Conservation (phyloP, 2,329 filamentous ascomycete genomes). For the Aspergillus puulaauensis region DNA sequence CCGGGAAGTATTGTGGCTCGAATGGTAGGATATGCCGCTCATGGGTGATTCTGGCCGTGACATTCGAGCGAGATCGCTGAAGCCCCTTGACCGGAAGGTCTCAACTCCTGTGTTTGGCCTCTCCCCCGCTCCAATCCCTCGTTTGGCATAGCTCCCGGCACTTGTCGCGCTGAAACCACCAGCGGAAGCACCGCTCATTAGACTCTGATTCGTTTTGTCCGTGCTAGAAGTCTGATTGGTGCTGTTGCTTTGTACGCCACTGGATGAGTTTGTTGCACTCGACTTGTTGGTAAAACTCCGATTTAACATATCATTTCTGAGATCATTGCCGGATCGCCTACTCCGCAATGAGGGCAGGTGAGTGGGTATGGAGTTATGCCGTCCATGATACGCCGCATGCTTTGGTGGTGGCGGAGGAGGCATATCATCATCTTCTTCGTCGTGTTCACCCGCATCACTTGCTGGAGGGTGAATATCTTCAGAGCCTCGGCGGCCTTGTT, state of each 20-base stretch:
- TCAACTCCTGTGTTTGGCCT: conserved; percentile 48
- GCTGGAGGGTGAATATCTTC: conserved; percentile 53
- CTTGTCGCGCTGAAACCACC: conserved; percentile 92
- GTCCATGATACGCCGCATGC: conserved; percentile 43
- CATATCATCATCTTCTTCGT: not conserved
- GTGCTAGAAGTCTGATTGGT: conserved; percentile 69
- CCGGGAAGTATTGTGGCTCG: conserved; percentile 69
- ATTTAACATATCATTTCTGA: conserved; percentile 67
- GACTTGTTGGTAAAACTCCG: conserved; percentile 89
- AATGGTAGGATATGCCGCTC: conserved; percentile 85
- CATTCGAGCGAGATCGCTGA: conserved; percentile 36
- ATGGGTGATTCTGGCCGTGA: conserved; percentile 55
- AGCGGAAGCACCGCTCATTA: conserved; percentile 93
- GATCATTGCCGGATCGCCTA: conserved; percentile 65
- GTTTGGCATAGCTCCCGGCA: conserved; percentile 85
- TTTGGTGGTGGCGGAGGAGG: conserved; percentile 64
- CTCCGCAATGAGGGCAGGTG: conserved; percentile 38
- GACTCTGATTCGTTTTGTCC: conserved; percentile 74
- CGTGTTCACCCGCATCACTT: conserved; percentile 40
- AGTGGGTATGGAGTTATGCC: conserved; percentile 44
- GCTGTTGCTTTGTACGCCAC: conserved; percentile 65
- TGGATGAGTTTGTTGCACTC: conserved; percentile 75
- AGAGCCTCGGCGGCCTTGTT: conserved; percentile 42
- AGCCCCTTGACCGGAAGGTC: conserved; percentile 38
- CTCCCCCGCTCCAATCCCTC: conserved; percentile 51